Evolutionary conservation across 768 basidiomycete species (phyloP), one percentile per base, ranked within the genome.

Genomic region (Tulasnella calospora): DNA sequence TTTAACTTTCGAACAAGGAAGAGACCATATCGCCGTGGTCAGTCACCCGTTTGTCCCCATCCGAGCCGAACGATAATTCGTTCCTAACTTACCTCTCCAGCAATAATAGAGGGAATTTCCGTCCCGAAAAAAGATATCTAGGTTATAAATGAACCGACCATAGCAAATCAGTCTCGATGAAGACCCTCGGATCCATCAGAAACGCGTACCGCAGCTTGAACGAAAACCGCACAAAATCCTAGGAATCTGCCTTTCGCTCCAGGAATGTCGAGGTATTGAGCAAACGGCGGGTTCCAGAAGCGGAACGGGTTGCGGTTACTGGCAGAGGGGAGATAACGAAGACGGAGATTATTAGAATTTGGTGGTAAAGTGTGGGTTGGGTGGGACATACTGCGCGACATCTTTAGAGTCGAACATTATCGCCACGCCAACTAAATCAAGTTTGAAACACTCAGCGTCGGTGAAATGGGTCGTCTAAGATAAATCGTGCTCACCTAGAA

Each of bases 211-310:
- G 7, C 90, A 7, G 47, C 90, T 81, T 90, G 88, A 46, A 88
- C 89, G 71, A 92, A 82, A 79, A 90, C 90, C 2, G 89, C 86
- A 77, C 89, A 85, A 83, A 91, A 91, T 12, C 89, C 91, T n/a
- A 91, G 84, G 83, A 92, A 91, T 27, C 85, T 86, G 17, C 90
- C 91, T 15, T 88, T 83, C 7, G 86, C 82, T 27, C 90, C 91
- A 0, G 84, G 83, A 79, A 88, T 86, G 80, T 79, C 83, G 73
- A 87, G 85, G 83, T 90, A 88, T 82, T 90, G 88, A 13, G 87
- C 88, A 76, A 91, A 89, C 0, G 90, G 89, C 21, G 90, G 89
- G 30, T 70, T 38, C 76, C 76, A 77, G 15, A 47, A 77, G 33
- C 76, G n/a, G n/a, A 77, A 70, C n/a, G 71, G 71, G 8, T 17